Base-by-base conservation (phyloP, 2,329 filamentous ascomycete species). In the Sporothrix pallida region DNA sequence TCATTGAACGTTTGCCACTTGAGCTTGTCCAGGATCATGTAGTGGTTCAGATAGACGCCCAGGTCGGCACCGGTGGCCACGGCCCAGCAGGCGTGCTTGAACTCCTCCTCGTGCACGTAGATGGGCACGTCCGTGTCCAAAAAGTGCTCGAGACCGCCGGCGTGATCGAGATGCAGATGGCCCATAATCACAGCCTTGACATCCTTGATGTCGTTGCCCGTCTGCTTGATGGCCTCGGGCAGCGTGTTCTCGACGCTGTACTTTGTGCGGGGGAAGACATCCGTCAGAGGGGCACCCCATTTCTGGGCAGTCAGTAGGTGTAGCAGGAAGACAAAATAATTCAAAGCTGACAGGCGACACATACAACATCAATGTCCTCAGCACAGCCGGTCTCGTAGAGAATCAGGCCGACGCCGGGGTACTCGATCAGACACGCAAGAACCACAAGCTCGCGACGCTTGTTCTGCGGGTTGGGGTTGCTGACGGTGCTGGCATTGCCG, bases 301-400 rank as follows among this genome's bases (percentile, higher is more conserved):
- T 74, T 72, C 60, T 63, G 15, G 31, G 10, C 3, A 3, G 58
- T 63, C 17, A 63, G 37, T 17, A 60, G 0, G 26, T 5, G 26
- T 9, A 13, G 12, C 2, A 1, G 56, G 15, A 20, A 46, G n/a
- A 15, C 2, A 7, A 17, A 15, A 4, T 5, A 15, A 23, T 9
- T 9, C 3, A 37, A 13, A 7, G 31, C 2, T 37, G 31, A 9
- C 1, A 31, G 5, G 5, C 8, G 26, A 37, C 17, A 63, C 58
- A 12, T n/a, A 63, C 58, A 42, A 71, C 72, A 3, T 74, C 72
- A 4, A 74, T 62, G n/a, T 74, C 69, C 44, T 74, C 72, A 13
- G 72, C 72, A n/a, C 72, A 74, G 10, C 72, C 72, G 4, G 72
- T 74, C 62, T 74, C 72, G 42, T 71, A 74, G 4, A 74, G 62